Evolutionary conservation across 306 rosid species (phyloP).

Genomic region (Oemleria cerasiformis): DNA sequence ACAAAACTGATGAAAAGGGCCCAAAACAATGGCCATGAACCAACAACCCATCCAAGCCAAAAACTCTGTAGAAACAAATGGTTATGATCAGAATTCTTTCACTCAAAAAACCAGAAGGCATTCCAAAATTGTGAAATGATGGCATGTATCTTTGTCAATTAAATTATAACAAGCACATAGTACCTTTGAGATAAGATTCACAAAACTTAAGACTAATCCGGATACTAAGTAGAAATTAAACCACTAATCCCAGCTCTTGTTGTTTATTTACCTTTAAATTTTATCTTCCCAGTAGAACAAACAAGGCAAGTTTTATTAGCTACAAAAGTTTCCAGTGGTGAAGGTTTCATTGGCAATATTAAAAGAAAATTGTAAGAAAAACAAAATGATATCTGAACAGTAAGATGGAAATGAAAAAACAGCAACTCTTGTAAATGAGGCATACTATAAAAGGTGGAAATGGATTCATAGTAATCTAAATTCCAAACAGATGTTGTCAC

Average conservation of each 20-base stretch:
- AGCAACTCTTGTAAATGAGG: not conserved
- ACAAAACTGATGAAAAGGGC: constrained; percentile 88
- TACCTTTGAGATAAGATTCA: not conserved
- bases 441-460: not conserved
- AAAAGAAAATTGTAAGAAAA: not conserved
- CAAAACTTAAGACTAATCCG: not conserved
- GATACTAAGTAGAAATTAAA: not conserved
- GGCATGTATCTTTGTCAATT: constrained; percentile 7
- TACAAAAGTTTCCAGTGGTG: not conserved
- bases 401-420: not conserved
- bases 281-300: not conserved
- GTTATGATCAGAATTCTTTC: constrained; percentile 26
- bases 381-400: not conserved
- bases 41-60: constrained; percentile 87
- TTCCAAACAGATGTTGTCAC: not conserved
- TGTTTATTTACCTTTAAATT: not conserved
- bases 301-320: not conserved
- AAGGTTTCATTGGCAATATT: not conserved
- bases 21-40: constrained; percentile 97
- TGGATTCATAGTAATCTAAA: not conserved
- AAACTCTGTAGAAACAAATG: constrained; percentile 64
- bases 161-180: not conserved
- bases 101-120: constrained; percentile 10
- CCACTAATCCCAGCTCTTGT: not conserved
- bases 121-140: not conserved